Evolutionary conservation across 805 yeast genomes (phyloP).

Genomic region (Dipodascus albidus): DNA sequence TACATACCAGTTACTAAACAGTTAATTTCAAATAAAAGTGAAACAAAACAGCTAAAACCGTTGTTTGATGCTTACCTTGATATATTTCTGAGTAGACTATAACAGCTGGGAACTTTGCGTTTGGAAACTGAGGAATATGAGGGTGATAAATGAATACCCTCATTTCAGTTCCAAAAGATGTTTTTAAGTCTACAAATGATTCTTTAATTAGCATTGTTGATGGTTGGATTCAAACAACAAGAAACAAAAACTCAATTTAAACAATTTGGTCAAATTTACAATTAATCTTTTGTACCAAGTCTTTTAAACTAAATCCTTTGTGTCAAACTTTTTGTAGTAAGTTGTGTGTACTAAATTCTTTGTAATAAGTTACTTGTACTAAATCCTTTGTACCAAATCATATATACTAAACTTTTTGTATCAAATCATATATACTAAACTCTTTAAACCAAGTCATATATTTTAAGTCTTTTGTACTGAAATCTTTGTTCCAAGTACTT

Average conservation of each 20-base stretch:
- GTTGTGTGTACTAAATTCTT: no score
- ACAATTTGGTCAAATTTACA: not conserved
- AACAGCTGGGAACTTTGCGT: constrained; percentile 72
- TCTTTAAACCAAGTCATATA: no score
- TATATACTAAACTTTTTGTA: not conserved
- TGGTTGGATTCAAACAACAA: no score
- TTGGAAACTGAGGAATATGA: constrained; percentile 58
- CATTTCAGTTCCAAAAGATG: constrained; percentile 56
- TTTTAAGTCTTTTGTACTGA: not conserved
- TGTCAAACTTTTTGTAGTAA: no score
- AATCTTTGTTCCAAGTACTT: not conserved
- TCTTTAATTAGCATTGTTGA: constrained; percentile 60
- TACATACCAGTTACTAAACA: not conserved
- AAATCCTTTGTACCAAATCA: no score
- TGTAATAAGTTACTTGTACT: not conserved
- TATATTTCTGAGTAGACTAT: constrained; percentile 70
- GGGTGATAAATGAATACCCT: constrained; percentile 60
- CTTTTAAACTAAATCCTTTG: no score
- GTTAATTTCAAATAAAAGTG: not conserved
- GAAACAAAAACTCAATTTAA: no score
- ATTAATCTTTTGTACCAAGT: not conserved
- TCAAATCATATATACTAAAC: not conserved
- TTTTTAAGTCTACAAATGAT: constrained; percentile 47
- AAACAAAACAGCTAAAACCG: constrained; percentile 10
- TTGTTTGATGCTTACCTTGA: no score